Evolutionary conservation across 768 basidiomycete species (phyloP).

Genomic region (Lactarius deliciosus): DNA sequence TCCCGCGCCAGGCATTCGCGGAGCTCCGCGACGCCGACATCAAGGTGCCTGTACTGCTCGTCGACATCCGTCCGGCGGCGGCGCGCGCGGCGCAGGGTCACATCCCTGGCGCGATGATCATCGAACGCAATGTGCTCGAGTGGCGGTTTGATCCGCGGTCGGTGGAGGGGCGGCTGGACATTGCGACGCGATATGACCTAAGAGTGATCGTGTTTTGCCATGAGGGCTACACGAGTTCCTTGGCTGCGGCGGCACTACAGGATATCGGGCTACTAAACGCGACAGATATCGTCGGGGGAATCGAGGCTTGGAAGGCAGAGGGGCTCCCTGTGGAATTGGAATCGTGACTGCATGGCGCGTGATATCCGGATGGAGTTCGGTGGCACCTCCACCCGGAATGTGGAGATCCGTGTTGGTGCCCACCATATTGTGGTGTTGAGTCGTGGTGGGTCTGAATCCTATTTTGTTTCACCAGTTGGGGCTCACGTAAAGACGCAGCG

Average conservation of each 20-base stretch:
- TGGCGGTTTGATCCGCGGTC: constrained; percentile 77
- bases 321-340: constrained; percentile 50
- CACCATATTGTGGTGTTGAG: not conserved
- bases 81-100: constrained; percentile 58
- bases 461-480: not conserved
- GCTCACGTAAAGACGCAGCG: constrained; percentile 12
- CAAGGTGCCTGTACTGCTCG: constrained; percentile 65
- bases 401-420: not conserved
- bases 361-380: not conserved
- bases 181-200: constrained; percentile 75
- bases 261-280: constrained; percentile 70
- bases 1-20: constrained; percentile 56
- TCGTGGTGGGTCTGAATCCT: constrained; percentile 12
- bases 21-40: constrained; percentile 50
- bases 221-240: constrained; percentile 69
- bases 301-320: constrained; percentile 66
- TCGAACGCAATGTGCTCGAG: constrained; percentile 77
- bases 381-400: not conserved
- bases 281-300: constrained; percentile 77
- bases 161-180: constrained; percentile 50
- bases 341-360: not conserved
- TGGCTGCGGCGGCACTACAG: constrained; percentile 68
- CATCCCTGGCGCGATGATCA: constrained; percentile 65
- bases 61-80: constrained; percentile 70
- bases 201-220: constrained; percentile 73